Evolutionary conservation across 768 basidiomycete species (phyloP).

Genomic region (Mycena maculata): DNA sequence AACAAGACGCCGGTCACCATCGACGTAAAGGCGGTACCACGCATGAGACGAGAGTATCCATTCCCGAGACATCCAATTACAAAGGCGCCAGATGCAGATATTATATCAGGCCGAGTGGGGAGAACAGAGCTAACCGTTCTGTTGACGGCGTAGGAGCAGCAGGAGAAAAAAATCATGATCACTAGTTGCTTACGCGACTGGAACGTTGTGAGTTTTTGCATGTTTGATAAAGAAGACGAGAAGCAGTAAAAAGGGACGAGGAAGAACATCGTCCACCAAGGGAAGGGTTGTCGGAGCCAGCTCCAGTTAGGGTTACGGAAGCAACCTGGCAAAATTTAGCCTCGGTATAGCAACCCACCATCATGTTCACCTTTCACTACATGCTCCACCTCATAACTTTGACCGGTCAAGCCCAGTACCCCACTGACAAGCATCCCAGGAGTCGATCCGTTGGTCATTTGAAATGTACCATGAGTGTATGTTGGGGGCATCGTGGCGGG

Average conservation of each 20-base stretch:
- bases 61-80: slow-evolving; percentile 85
- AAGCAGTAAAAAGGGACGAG: slow-evolving; percentile 83
- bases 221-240: slow-evolving; percentile 79
- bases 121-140: slow-evolving; percentile 69
- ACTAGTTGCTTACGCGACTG: slow-evolving; percentile 61
- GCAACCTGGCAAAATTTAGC: slow-evolving; percentile 66
- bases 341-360: slow-evolving; percentile 23
- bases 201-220: slow-evolving; percentile 65
- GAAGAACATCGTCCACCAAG: slow-evolving; percentile 83
- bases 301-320: slow-evolving; percentile 78
- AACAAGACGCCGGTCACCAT: slow-evolving; percentile 97
- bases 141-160: slow-evolving; percentile 79
- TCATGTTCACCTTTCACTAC: slow-evolving; percentile 59
- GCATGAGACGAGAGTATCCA: slow-evolving; percentile 78
- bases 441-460: slow-evolving; percentile 57
- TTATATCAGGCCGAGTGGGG: slow-evolving; percentile 76
- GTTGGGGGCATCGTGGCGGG: slow-evolving; percentile 52
- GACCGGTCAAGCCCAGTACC: slow-evolving; percentile 58
- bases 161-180: slow-evolving; percentile 84
- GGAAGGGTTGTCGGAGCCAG: slow-evolving; percentile 82
- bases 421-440: slow-evolving; percentile 52
- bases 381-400: slow-evolving; percentile 51
- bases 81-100: slow-evolving; percentile 83
- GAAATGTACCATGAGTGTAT: slow-evolving; percentile 67
- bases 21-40: slow-evolving; percentile 87